Conservation (phyloP, 2,329 filamentous ascomycete species). For the Penicillium crustosum region DNA sequence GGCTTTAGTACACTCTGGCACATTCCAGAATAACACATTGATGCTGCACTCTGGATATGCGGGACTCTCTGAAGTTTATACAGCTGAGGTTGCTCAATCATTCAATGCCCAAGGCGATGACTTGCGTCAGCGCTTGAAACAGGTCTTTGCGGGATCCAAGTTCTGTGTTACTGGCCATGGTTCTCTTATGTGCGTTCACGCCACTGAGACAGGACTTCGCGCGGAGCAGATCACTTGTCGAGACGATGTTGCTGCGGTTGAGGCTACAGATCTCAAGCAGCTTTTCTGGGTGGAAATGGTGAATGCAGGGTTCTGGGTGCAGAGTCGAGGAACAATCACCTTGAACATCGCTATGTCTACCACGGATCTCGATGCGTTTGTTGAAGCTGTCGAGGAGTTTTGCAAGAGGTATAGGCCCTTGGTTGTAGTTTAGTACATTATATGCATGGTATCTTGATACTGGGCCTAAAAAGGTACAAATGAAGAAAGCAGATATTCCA, state of each 20-base stretch:
- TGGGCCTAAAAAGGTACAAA: background rate
- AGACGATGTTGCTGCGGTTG: background rate
- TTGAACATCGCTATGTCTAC: slow-evolving; percentile 6
- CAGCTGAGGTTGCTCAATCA: background rate
- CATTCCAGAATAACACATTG: slow-evolving; percentile 65
- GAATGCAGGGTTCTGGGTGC: slow-evolving; percentile 8
- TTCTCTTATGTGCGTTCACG: slow-evolving; percentile 5
- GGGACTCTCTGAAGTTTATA: slow-evolving; percentile 2
- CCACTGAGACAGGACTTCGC: background rate
- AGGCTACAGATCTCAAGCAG: slow-evolving; percentile 3
- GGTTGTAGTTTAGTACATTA: background rate
- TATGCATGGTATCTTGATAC: background rate
- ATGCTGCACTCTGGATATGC: slow-evolving; percentile 4
- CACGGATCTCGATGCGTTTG: background rate
- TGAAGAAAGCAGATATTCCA: no score
- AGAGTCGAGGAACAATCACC: slow-evolving; percentile 7
- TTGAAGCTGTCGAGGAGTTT: background rate
- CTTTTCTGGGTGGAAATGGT: slow-evolving; percentile 10
- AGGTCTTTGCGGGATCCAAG: background rate
- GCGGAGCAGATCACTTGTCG: slow-evolving; percentile 3
- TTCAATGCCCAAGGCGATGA: slow-evolving; percentile 2
- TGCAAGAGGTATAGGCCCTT: background rate
- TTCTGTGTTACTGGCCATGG: slow-evolving; percentile 1
- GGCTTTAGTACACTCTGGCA: slow-evolving; percentile 58
- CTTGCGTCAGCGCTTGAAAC: background rate